Percentiles rank a stretch among this genome's conserved stretches.
Conservation (phyloP, 2,329 filamentous ascomycete species). For the Dendryphion nanum region DNA sequence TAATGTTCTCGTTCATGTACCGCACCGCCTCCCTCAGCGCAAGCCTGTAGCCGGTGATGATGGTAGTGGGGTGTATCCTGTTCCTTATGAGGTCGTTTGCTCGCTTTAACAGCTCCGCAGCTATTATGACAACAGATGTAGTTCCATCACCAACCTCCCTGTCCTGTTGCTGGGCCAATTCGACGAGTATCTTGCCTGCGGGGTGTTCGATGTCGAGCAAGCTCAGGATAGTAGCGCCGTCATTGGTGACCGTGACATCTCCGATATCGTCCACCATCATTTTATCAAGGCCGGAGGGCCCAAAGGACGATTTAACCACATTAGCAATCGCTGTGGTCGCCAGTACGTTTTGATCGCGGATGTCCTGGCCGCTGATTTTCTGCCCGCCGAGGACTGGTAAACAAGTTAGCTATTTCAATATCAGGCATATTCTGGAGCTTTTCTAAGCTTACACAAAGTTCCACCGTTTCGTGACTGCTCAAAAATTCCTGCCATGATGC, state of each 20-base stretch:
- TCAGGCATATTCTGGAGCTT: slow-evolving; percentile 3
- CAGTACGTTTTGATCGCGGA: slow-evolving; percentile 95
- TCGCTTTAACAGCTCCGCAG: slow-evolving; percentile 86
- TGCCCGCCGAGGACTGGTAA: slow-evolving; percentile 79
- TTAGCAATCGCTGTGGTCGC: slow-evolving; percentile 97
- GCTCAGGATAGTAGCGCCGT: slow-evolving; percentile 93
- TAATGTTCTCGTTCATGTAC: slow-evolving; percentile 98
- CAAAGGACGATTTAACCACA: slow-evolving; percentile 98
- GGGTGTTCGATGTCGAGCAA: slow-evolving; percentile 97
- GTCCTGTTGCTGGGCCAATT: slow-evolving; percentile 96
- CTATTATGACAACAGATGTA: slow-evolving; percentile 95
- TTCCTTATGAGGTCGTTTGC: slow-evolving; percentile 98
- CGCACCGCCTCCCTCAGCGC: slow-evolving; percentile 94
- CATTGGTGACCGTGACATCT: slow-evolving; percentile 98
- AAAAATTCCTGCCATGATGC: slow-evolving; percentile 87
- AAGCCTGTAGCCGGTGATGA: slow-evolving; percentile 96
- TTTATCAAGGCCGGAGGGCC: slow-evolving; percentile 95
- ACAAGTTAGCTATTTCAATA: slow-evolving; percentile 21
- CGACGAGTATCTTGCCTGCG: slow-evolving; percentile 96
- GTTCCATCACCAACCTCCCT: slow-evolving; percentile 99
- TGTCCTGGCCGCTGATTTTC: slow-evolving; percentile 96
- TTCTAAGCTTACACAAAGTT: slow-evolving; percentile 69
- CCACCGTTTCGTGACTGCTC: slow-evolving; percentile 89
- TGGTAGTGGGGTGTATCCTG: slow-evolving; percentile 98
- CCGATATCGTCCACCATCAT: slow-evolving; percentile 99